Evolutionary conservation across 257 asterid species (phyloP).

Genomic region (Thymus quinquecostatus): DNA sequence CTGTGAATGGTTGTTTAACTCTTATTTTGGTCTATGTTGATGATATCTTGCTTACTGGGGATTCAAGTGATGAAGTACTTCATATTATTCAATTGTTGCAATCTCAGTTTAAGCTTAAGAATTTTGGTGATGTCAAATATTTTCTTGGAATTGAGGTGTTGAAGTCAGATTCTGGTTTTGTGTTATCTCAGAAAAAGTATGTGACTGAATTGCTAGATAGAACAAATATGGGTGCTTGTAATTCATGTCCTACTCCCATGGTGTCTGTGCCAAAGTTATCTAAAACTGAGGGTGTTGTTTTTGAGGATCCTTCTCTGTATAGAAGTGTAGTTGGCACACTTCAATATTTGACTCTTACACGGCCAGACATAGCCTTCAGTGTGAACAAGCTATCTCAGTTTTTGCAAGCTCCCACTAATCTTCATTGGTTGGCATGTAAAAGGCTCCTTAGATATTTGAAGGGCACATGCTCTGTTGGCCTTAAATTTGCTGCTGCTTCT

Average conservation of each 20-base stretch:
- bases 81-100: neutral
- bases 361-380: neutral
- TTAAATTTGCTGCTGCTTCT: neutral
- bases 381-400: neutral
- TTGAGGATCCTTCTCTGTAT: neutral
- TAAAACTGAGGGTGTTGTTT: accelerated
- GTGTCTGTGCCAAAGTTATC: neutral
- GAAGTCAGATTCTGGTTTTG: too few relatives aligned
- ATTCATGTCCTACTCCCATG: neutral
- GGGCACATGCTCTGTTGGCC: neutral
- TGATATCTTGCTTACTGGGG: neutral
- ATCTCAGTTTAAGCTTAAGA: neutral
- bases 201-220: neutral
- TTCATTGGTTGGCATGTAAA: neutral
- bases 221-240: neutral
- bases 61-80: neutral
- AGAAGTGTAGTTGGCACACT: neutral
- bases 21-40: too few relatives aligned
- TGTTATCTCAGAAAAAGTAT: neutral
- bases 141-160: neutral
- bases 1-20: too few relatives aligned
- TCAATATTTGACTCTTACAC: neutral
- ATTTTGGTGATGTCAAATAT: neutral
- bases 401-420: neutral
- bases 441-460: neutral